phyloP scores from a whole-genome alignment of 768 basidiomycete genomes.

The Amanita polypyramis region DNA sequence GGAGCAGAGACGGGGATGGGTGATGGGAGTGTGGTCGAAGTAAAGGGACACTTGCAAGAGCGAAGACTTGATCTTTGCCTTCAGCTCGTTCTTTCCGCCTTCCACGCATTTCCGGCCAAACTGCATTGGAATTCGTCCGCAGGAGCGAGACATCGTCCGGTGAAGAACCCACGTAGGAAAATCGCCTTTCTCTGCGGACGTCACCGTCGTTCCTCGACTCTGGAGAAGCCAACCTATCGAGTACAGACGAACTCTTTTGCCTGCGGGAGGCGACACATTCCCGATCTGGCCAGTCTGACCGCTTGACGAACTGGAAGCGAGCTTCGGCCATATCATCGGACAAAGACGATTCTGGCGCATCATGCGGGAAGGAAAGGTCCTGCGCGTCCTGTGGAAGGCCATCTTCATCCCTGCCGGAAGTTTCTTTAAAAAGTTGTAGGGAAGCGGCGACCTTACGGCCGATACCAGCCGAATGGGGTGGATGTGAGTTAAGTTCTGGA shows the following conservation, averaged over 20 bases:
- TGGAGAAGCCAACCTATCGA: constrained; percentile 46
- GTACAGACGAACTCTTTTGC: constrained; percentile 52
- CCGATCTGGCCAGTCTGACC: constrained; percentile 78
- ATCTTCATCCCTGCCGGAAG: constrained; percentile 31
- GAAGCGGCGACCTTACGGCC: constrained; percentile 80
- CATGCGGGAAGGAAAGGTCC: constrained; percentile 17
- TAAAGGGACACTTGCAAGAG: constrained; percentile 20
- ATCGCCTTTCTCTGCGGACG: not conserved
- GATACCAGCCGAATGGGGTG: constrained; percentile 34
- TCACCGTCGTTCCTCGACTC: constrained; percentile 24
- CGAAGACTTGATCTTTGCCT: constrained; percentile 26
- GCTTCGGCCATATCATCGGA: constrained; percentile 49
- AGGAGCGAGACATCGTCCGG: constrained; percentile 37
- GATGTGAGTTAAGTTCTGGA: constrained; percentile 17
- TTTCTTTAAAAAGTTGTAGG: constrained; percentile 75
- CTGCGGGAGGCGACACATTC: constrained; percentile 62
- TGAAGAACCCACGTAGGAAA: constrained; percentile 7
- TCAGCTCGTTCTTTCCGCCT: constrained; percentile 46
- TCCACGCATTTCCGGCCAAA: constrained; percentile 41
- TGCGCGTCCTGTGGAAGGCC: constrained; percentile 18
- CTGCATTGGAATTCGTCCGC: constrained; percentile 44
- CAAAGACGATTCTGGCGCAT: constrained; percentile 24
- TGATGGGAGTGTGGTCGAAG: constrained; percentile 30
- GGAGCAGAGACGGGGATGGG: constrained; percentile 46
- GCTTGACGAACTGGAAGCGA: constrained; percentile 73